These are phyloP conservation scores for Moniliophthora roreri DNA, from an alignment of 1,284 basidiomycete genomes.

Conservation along the genomic window DNA sequence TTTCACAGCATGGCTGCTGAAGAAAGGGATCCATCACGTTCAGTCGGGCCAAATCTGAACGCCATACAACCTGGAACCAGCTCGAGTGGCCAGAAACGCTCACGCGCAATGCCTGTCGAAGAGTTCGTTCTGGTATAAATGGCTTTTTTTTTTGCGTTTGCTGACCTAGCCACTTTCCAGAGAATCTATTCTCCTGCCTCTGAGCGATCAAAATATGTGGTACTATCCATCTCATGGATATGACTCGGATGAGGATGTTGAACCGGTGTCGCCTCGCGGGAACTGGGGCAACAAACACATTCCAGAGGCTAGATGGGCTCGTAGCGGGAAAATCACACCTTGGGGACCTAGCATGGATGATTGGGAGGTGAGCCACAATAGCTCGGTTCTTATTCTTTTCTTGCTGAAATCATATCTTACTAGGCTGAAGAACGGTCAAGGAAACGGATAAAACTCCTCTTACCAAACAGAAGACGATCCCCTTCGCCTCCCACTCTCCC, in stretches of 20 bases:
- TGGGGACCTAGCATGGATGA: conserved; percentile 81
- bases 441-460: conserved; percentile 67
- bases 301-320: conserved; percentile 71
- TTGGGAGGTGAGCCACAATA: conserved; percentile 63
- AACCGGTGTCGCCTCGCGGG: conserved; percentile 48
- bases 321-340: conserved; percentile 71
- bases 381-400: conserved; percentile 12
- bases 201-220: conserved; percentile 74
- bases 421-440: conserved; percentile 79
- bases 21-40: conserved; percentile 5
- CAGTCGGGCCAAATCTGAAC: not conserved
- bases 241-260: conserved; percentile 56
- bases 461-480: conserved; percentile 57
- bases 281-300: conserved; percentile 80
- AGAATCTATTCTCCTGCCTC: conserved; percentile 40
- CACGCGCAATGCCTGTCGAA: conserved; percentile 2
- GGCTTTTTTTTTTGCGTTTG: not conserved
- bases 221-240: conserved; percentile 74
- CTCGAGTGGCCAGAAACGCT: conserved; percentile 4
- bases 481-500: conserved; percentile 58
- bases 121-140: conserved; percentile 1
- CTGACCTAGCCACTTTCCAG: conserved; percentile 24
- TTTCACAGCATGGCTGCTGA: conserved; percentile 2
- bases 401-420: not conserved
- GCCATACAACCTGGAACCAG: not conserved